Base-by-base conservation (phyloP, 495 filamentous ascomycete species). In the Tuber borchii region DNA sequence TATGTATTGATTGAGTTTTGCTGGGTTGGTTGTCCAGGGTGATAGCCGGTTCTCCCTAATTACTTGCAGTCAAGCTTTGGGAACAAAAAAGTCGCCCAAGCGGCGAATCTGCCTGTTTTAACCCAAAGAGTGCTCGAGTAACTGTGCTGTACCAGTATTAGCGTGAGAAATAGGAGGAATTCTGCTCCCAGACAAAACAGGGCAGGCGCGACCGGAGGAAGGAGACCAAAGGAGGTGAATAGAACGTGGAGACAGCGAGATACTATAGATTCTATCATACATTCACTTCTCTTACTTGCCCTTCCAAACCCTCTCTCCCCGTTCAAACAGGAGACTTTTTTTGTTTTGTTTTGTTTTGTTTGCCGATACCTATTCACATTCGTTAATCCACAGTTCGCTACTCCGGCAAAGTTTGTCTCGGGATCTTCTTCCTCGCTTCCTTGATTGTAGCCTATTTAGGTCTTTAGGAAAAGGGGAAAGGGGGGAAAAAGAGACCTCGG, bases 261-360 rank as follows among this genome's bases (percentile, higher is more conserved):
- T n/a, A n/a, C n/a, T n/a, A n/a, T 51, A 74, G 69, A 71, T 34
- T 65, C 26, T 26, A n/a, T n/a, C n/a, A n/a, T n/a, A 79, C 72
- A 77, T 76, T 81, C 43, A 26, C 68, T 73, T 71, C 71, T 78
- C 76, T 77, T 82, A 78, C 80, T 70, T 73, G 61, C 68, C 65
- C 75, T 72, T 79, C 72, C 72, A 44, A 69, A 40, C 69, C 83
- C 81, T 78, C 83, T 82, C 83, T 77, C 70, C 74, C 72, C 77
- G 76, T 80, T 83, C 73, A 78, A 71, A 71, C 77, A 69, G 83
- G 80, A 80, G 82, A 82, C 12, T 16, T 34, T 65, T 31, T 65
- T 88, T n/a, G n/a, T n/a, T n/a, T 86, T 86, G 83, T 87, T 42
- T 42, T 42, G 40, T 42, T 42, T 86, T 87, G 84, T 88, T 83